phyloP scores from a whole-genome alignment of 2,329 filamentous ascomycete genomes.

The Microcera coccophila region DNA sequence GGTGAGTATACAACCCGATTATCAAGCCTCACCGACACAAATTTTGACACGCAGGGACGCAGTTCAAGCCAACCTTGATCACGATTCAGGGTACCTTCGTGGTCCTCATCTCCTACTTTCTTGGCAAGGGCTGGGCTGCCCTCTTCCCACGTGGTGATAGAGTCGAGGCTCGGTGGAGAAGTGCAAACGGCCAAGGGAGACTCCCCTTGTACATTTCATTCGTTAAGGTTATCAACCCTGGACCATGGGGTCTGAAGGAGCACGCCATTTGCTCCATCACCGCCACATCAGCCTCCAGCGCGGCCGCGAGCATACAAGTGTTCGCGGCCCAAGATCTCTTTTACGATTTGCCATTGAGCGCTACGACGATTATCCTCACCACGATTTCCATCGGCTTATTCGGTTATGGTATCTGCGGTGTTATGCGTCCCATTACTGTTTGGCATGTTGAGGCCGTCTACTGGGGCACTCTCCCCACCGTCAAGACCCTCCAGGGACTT shows the following conservation, averaged over 20 bases:
- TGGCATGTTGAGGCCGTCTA: constrained; percentile 56
- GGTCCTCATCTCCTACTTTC: constrained; percentile 54
- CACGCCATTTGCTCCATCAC: constrained; percentile 53
- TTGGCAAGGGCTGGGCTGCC: constrained; percentile 39
- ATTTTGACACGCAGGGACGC: not conserved
- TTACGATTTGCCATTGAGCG: constrained; percentile 44
- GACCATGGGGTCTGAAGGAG: constrained; percentile 53
- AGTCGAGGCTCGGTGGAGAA: constrained; percentile 46
- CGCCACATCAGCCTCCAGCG: constrained; percentile 51
- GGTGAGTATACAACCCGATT: constrained; percentile 30
- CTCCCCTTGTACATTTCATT: constrained; percentile 39
- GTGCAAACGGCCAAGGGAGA: constrained; percentile 36
- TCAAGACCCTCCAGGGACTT: constrained; percentile 51
- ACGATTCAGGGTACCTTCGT: constrained; percentile 53
- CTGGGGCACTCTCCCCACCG: constrained; percentile 50
- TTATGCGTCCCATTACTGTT: constrained; percentile 51
- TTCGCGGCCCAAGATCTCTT: constrained; percentile 50
- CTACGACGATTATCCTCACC: constrained; percentile 45
- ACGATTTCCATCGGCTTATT: constrained; percentile 53
- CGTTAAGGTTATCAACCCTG: constrained; percentile 46
- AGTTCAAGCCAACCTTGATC: constrained; percentile 51
- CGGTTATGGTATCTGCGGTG: constrained; percentile 51
- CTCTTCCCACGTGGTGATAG: constrained; percentile 49
- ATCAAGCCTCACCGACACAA: not conserved
- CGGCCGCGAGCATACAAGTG: constrained; percentile 37